phyloP scores from a whole-genome alignment of 2,329 filamentous ascomycete species.

The Diaporthe batatas region DNA sequence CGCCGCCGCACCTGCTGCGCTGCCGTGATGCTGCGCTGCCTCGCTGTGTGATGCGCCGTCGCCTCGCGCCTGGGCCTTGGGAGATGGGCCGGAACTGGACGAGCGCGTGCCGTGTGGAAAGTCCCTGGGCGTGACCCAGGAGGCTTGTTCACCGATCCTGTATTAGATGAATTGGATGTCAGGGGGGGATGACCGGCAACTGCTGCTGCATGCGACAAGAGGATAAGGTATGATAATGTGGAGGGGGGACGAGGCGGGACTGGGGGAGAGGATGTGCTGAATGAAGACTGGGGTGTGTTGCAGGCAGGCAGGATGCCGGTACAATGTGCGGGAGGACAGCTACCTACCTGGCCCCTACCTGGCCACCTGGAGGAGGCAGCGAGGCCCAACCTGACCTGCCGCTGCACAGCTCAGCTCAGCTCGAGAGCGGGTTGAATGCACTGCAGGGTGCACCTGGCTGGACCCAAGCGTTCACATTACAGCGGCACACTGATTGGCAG shows the following conservation, averaged over 20 bases:
- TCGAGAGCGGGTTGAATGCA: background rate
- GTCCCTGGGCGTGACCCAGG: slow-evolving; percentile 13
- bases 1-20: background rate
- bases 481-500: too few relatives aligned
- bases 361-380: background rate
- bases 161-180: slow-evolving; percentile 16
- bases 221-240: slow-evolving; percentile 32
- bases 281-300: slow-evolving; percentile 7
- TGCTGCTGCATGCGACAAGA: slow-evolving; percentile 33
- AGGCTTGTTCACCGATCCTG: slow-evolving; percentile 15
- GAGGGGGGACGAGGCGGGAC: slow-evolving; percentile 7
- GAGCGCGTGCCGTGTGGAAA: slow-evolving; percentile 12
- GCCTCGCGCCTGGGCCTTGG: background rate
- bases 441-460: slow-evolving; percentile 15
- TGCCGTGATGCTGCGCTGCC: slow-evolving; percentile 2
- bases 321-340: slow-evolving; percentile 18
- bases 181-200: slow-evolving; percentile 12
- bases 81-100: slow-evolving; percentile 16
- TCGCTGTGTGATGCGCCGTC: background rate
- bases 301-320: slow-evolving; percentile 6
- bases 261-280: slow-evolving; percentile 31
- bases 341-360: slow-evolving; percentile 2
- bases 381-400: background rate
- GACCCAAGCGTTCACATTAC: background rate
- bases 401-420: slow-evolving; percentile 2